Conservation (phyloP, 139 green algal species). For the Closterium sp. region DNA sequence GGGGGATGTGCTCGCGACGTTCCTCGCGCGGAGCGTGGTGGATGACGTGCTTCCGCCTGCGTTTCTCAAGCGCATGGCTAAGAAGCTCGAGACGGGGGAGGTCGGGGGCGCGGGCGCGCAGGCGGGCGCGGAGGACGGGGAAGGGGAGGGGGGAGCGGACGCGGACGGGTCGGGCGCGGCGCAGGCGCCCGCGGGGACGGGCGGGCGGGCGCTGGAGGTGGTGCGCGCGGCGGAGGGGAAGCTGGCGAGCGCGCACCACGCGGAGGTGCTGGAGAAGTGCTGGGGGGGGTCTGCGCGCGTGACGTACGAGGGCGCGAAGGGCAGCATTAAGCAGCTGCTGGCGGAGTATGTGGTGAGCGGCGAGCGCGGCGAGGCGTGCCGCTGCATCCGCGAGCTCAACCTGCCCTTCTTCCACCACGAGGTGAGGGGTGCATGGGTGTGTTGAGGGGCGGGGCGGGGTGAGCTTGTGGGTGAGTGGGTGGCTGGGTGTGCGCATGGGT, state of each 20-base stretch:
- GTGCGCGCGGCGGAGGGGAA: conserved; percentile 18
- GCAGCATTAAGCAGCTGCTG: conserved; percentile 87
- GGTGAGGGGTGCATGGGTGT: conserved; percentile 51
- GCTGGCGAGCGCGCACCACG: conserved; percentile 16
- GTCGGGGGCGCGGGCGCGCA: neutral
- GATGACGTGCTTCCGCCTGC: conserved; percentile 78
- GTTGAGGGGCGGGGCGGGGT: neutral
- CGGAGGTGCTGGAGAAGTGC: conserved; percentile 31
- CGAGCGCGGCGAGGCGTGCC: conserved; percentile 46
- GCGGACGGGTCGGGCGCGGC: conserved; percentile 49
- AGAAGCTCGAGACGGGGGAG: conserved; percentile 24
- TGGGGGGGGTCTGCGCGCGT: conserved; percentile 5
- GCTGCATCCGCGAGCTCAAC: conserved; percentile 67
- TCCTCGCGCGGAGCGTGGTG: conserved; percentile 78
- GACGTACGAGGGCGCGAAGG: conserved; percentile 14
- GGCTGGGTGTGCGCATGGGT: neutral
- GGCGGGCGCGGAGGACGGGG: conserved; percentile 12
- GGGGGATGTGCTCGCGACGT: conserved; percentile 65
- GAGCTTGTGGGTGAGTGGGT: neutral
- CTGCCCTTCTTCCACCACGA: conserved; percentile 85
- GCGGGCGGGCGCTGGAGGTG: neutral
- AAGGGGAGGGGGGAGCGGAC: conserved; percentile 3
- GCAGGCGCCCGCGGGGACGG: neutral
- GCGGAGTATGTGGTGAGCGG: conserved; percentile 43
- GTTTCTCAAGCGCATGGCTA: conserved; percentile 55